phyloP scores from a whole-genome alignment of 2,329 filamentous ascomycete species.

The Cercospora sojina region DNA sequence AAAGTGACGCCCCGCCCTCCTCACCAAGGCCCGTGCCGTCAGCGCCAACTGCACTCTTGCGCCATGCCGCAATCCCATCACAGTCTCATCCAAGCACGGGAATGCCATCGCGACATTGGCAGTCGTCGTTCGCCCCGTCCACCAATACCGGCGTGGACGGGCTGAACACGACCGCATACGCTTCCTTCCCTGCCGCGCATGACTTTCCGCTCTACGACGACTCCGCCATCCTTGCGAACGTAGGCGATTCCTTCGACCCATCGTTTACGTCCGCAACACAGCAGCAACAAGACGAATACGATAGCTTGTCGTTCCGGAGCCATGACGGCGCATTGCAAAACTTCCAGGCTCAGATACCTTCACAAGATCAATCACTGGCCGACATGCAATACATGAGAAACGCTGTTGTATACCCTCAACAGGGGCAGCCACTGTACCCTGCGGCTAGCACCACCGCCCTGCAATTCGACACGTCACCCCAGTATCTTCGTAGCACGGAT shows the following conservation, averaged over 20 bases:
- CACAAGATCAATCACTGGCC: constrained; percentile 1
- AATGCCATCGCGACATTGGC: constrained; percentile 14
- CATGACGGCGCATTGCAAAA: not conserved
- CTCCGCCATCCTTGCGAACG: constrained; percentile 4
- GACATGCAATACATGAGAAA: constrained; percentile 1
- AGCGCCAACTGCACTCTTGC: not conserved
- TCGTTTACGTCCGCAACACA: not conserved
- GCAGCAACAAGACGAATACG: not conserved
- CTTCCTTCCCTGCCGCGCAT: constrained; percentile 1
- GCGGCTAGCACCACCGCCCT: not conserved
- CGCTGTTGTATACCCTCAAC: not conserved
- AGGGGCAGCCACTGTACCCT: not conserved
- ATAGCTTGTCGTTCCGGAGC: not conserved
- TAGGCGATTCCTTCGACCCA: constrained; percentile 1
- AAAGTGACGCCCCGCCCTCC: constrained; percentile 17
- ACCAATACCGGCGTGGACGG: constrained; percentile 19
- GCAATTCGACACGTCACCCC: not conserved
- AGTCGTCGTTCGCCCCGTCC: constrained; percentile 14
- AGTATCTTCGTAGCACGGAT: not conserved
- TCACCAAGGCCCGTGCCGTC: not conserved
- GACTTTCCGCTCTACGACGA: constrained; percentile 19
- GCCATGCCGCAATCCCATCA: not conserved
- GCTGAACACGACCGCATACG: not conserved
- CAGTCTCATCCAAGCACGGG: constrained; percentile 9
- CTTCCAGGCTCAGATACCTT: not conserved